Conservation (phyloP, 2,329 filamentous ascomycete genomes). For the Trichophyton schoenleinii region DNA sequence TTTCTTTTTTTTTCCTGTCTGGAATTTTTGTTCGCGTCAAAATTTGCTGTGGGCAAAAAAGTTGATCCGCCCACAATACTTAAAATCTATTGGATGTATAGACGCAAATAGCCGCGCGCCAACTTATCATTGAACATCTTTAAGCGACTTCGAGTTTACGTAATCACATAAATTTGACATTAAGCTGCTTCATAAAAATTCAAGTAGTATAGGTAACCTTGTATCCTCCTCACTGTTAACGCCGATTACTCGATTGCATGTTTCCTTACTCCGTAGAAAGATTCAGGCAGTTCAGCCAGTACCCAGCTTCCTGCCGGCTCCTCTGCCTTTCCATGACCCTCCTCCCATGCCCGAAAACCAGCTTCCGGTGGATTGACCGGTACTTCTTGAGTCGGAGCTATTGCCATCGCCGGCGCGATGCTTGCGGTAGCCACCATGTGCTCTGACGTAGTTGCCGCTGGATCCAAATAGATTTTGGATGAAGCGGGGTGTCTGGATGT, state of each 20-base stretch:
- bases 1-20: constrained; percentile 5
- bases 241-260: too few relatives aligned
- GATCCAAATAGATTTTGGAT: constrained; percentile 52
- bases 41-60: constrained; percentile 4
- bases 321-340: constrained; percentile 28
- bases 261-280: too few relatives aligned
- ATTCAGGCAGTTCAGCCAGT: constrained; percentile 17
- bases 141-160: too few relatives aligned
- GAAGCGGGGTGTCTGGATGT: constrained; percentile 60
- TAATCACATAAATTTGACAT: too few relatives aligned
- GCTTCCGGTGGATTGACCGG: constrained; percentile 8
- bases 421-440: constrained; percentile 37
- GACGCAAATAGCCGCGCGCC: background rate
- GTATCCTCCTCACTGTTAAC: too few relatives aligned
- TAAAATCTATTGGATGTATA: background rate
- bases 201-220: too few relatives aligned
- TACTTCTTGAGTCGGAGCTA: background rate
- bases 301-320: constrained; percentile 31
- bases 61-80: background rate
- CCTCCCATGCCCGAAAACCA: constrained; percentile 25
- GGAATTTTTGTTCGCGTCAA: background rate
- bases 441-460: constrained; percentile 10
- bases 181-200: too few relatives aligned
- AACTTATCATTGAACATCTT: background rate
- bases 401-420: constrained; percentile 51